Percentiles rank a stretch among this genome's conserved stretches.
Conservation (phyloP, 2,329 filamentous ascomycete species). For the Dactylellina sp. region DNA sequence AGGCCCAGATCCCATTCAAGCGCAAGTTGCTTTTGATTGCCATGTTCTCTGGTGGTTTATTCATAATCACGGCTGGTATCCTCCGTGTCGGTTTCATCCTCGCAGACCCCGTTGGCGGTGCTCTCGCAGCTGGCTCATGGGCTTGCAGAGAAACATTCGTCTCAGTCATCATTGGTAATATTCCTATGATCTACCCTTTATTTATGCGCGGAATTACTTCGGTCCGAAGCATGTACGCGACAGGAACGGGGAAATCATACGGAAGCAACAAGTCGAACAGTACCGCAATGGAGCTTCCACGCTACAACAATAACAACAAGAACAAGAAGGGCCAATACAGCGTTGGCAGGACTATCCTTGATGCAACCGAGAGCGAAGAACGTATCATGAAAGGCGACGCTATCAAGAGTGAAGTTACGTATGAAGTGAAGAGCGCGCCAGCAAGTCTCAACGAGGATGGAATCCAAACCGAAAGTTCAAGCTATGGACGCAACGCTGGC, state of each 20-base stretch:
- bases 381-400: constrained; percentile 53
- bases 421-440: constrained; percentile 50
- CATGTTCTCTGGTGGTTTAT: constrained; percentile 70
- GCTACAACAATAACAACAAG: constrained; percentile 53
- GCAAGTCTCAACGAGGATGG: constrained; percentile 47
- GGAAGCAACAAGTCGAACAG: constrained; percentile 53
- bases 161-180: constrained; percentile 63
- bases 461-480: constrained; percentile 1
- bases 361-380: constrained; percentile 55
- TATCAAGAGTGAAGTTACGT: constrained; percentile 52
- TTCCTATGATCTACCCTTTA: constrained; percentile 64
- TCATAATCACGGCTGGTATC: constrained; percentile 70
- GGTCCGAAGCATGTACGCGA: constrained; percentile 48
- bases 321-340: constrained; percentile 54
- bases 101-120: constrained; percentile 63
- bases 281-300: constrained; percentile 44
- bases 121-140: constrained; percentile 63
- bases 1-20: constrained; percentile 65
- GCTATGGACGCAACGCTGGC: constrained; percentile 43
- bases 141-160: constrained; percentile 64
- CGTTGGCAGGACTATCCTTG: constrained; percentile 49
- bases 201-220: constrained; percentile 50
- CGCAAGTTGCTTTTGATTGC: constrained; percentile 68
- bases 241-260: constrained; percentile 43
- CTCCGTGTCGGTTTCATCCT: constrained; percentile 64